Evolutionary conservation across 768 basidiomycete species (phyloP).

Genomic region (Termitomyces sp.): DNA sequence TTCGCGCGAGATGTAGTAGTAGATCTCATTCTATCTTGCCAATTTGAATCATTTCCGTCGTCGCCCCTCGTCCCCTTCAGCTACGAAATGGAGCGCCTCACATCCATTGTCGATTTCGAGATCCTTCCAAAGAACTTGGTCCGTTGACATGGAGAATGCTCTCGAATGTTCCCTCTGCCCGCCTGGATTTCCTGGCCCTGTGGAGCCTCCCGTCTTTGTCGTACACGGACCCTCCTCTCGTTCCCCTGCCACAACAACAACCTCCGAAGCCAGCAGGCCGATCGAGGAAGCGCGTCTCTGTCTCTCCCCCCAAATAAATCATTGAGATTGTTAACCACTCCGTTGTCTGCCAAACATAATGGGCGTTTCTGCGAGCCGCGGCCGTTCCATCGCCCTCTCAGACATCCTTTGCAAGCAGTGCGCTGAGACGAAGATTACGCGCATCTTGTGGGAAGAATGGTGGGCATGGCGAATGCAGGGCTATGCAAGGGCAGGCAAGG

Average conservation of each 20-base stretch:
- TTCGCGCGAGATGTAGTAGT: no score
- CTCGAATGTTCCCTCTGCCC: constrained; percentile 9
- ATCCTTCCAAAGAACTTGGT: not conserved
- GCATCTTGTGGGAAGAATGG: constrained; percentile 23
- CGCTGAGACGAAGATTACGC: constrained; percentile 24
- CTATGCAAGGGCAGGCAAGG: constrained; percentile 11
- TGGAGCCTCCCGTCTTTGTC: constrained; percentile 25
- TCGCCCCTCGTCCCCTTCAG: constrained; percentile 40
- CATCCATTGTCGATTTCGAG: constrained; percentile 21
- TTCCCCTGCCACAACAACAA: not conserved
- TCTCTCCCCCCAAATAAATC: constrained; percentile 30
- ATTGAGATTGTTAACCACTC: constrained; percentile 53
- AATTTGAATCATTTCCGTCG: no score
- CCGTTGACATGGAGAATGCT: not conserved
- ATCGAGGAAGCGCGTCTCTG: constrained; percentile 46
- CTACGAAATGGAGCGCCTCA: constrained; percentile 15
- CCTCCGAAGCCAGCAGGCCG: not conserved
- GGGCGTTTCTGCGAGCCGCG: constrained; percentile 20
- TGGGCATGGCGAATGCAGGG: constrained; percentile 15
- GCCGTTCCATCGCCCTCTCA: not conserved
- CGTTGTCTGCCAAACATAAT: constrained; percentile 43
- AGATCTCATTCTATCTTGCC: no score
- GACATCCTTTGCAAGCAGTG: constrained; percentile 34
- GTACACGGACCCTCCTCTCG: constrained; percentile 23
- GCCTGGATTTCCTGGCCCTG: constrained; percentile 7